A percentile compares a stretch with the other conserved stretches of the same genome.
Evolutionary conservation across 2,329 filamentous ascomycete species (phyloP).

Genomic region (Penicillium sp.): DNA sequence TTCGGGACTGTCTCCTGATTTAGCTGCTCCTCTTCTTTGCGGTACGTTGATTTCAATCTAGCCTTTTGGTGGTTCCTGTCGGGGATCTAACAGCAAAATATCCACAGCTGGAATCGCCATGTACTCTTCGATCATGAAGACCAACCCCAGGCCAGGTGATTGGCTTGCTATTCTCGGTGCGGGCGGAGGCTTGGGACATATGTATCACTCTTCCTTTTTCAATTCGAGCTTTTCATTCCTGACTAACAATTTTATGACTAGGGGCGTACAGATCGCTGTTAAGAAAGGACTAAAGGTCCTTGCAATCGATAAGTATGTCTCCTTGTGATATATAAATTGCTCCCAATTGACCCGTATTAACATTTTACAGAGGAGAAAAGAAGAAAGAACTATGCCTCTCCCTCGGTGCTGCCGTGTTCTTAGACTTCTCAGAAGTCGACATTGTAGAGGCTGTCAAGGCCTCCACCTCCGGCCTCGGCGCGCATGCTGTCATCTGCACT

Average conservation of each 20-base stretch:
- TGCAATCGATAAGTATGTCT: conserved; percentile 35
- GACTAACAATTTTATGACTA: conserved; percentile 5
- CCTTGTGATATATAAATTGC: not conserved
- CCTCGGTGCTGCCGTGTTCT: conserved; percentile 32
- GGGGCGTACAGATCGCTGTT: conserved; percentile 37
- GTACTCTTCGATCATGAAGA: conserved; percentile 40
- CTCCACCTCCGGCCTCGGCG: conserved; percentile 42
- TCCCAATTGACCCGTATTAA: not conserved
- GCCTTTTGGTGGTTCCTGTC: not conserved
- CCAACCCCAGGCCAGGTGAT: conserved; percentile 32
- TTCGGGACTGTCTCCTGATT: conserved; percentile 27
- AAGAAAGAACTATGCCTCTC: conserved; percentile 34
- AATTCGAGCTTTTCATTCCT: not conserved
- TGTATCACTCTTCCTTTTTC: conserved; percentile 22
- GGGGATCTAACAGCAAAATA: conserved; percentile 1
- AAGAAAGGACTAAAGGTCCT: conserved; percentile 37
- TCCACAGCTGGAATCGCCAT: conserved; percentile 35
- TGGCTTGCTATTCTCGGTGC: conserved; percentile 37
- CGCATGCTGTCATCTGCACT: conserved; percentile 46
- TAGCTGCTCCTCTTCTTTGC: conserved; percentile 36
- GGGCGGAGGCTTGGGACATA: conserved; percentile 39
- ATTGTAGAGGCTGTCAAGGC: conserved; percentile 38
- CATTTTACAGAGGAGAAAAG: conserved; percentile 26
- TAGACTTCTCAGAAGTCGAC: conserved; percentile 37
- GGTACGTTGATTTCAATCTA: conserved; percentile 20